Evolutionary conservation across 352 stramenopile genomes (phyloP).

Genomic region (Pythium plurisporium): DNA sequence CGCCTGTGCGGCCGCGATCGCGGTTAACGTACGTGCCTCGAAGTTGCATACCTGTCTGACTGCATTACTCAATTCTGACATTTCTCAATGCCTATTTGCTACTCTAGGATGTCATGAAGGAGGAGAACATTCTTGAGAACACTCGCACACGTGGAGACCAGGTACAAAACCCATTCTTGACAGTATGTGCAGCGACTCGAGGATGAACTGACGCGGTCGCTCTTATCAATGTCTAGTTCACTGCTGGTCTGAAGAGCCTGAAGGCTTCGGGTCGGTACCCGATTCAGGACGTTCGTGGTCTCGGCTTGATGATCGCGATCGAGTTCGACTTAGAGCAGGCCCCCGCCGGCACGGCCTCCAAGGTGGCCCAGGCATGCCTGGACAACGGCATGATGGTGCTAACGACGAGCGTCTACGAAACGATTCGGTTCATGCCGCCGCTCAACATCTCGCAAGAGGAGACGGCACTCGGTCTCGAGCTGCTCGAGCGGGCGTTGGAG

Average conservation of each 20-base stretch:
- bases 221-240: constrained; percentile 45
- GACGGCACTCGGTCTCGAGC: constrained; percentile 21
- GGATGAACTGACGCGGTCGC: background rate
- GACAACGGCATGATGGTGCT: constrained; percentile 89
- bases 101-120: constrained; percentile 81
- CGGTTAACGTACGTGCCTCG: constrained; percentile 40
- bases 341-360: constrained; percentile 56
- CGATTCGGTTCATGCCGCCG: constrained; percentile 90
- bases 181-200: background rate
- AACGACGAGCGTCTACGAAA: constrained; percentile 90
- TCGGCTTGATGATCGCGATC: constrained; percentile 92
- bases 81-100: background rate
- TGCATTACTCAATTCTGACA: too few relatives aligned
- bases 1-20: constrained; percentile 88
- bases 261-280: constrained; percentile 72
- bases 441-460: constrained; percentile 87
- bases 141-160: constrained; percentile 48
- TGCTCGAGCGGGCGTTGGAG: constrained; percentile 48
- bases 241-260: constrained; percentile 64
- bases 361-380: constrained; percentile 79
- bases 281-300: constrained; percentile 85
- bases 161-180: constrained; percentile 23
- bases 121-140: constrained; percentile 90
- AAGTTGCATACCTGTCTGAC: too few relatives aligned
- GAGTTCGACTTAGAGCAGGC: constrained; percentile 80